Evolutionary conservation across 305 asterid species (phyloP).

Genomic region (Plantago lanceolata): DNA sequence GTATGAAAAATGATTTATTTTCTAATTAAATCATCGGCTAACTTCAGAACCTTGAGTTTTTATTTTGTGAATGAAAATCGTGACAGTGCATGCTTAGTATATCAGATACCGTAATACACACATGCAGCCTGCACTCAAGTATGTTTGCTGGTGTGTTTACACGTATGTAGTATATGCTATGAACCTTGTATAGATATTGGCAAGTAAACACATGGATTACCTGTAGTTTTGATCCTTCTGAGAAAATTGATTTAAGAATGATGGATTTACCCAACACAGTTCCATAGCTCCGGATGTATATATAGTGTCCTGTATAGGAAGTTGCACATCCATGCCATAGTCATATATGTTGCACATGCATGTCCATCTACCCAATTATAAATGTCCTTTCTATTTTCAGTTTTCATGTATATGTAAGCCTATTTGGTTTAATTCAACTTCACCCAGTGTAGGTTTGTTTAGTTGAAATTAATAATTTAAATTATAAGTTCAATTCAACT

Average conservation of each 20-base stretch:
- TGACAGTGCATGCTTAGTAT: not conserved
- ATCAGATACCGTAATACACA: not conserved
- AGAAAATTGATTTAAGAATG: not conserved
- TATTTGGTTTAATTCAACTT: too few relatives aligned
- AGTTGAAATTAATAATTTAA: too few relatives aligned
- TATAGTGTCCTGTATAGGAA: too few relatives aligned
- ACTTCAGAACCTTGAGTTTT: constrained; percentile 7
- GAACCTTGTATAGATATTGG: not conserved
- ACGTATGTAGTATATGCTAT: not conserved
- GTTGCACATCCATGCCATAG: constrained; percentile 5
- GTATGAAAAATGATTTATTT: too few relatives aligned
- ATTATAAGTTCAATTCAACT: too few relatives aligned
- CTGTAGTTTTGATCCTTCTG: constrained; percentile 11
- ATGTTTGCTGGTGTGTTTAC: not conserved
- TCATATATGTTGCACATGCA: not conserved
- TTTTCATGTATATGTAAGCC: constrained; percentile 14
- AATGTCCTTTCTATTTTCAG: constrained; percentile 8
- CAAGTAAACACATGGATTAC: not conserved
- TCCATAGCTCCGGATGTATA: not conserved
- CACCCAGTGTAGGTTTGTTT: too few relatives aligned
- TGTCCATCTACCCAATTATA: constrained; percentile 12
- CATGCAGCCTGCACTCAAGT: not conserved
- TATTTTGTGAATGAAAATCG: not conserved
- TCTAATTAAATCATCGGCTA: constrained; percentile 3
- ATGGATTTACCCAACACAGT: not conserved